Conservation (phyloP, 2,329 filamentous ascomycete genomes). For the Aureobasidium leucospermi region DNA sequence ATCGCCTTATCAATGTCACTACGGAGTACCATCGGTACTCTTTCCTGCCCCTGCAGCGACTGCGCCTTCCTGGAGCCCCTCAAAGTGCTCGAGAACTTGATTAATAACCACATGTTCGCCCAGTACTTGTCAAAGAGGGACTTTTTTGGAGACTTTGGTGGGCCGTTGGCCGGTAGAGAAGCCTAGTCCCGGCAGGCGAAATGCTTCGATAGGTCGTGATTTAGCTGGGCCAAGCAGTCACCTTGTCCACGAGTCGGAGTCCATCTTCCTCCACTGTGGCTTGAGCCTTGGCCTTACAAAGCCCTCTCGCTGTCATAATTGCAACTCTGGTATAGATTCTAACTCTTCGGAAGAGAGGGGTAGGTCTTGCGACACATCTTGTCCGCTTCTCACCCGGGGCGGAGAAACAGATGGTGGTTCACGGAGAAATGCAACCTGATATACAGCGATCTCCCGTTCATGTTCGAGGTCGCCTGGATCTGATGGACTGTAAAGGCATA, state of each 20-base stretch:
- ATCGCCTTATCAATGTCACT: not conserved
- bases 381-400: not conserved
- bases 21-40: not conserved
- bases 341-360: not conserved
- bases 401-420: not conserved
- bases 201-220: constrained; percentile 2
- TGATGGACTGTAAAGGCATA: not conserved
- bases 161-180: constrained; percentile 1
- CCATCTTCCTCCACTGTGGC: constrained; percentile 5
- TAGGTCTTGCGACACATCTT: not conserved
- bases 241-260: not conserved
- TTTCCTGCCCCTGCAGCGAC: not conserved
- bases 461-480: not conserved
- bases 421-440: not conserved
- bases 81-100: not conserved
- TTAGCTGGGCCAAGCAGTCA: not conserved
- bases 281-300: not conserved
- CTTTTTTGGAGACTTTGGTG: not conserved
- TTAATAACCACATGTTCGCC: not conserved
- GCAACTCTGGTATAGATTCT: not conserved
- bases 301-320: not conserved
- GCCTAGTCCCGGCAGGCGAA: constrained; percentile 5
- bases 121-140: not conserved
- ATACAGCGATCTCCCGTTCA: not conserved
- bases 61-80: not conserved